These are phyloP conservation scores for Quercus phellos DNA, from an alignment of 331 rosid genomes.

Conservation along the genomic window DNA sequence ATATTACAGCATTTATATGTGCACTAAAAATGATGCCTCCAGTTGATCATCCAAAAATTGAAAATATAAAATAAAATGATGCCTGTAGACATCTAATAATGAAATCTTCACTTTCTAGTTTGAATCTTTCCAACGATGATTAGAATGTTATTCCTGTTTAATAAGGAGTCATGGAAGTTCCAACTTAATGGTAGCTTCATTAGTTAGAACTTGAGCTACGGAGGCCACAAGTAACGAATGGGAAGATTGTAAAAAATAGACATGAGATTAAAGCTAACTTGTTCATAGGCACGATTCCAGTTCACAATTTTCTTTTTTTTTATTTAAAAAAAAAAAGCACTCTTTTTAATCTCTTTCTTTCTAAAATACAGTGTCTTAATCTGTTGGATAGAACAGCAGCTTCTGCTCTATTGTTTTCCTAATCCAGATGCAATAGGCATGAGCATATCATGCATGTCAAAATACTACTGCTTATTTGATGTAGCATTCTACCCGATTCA, in stretches of 20 bases:
- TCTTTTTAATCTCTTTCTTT: not conserved
- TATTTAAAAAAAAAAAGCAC: not conserved
- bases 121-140: not conserved
- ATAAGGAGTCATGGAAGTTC: slow-evolving; percentile 2
- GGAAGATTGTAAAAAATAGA: not conserved
- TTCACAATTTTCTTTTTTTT: not conserved
- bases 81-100: not conserved
- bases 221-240: not conserved
- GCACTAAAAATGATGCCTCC: not conserved
- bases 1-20: not conserved
- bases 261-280: not conserved
- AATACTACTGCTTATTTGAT: not conserved
- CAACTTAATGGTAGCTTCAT: not conserved
- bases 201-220: not conserved
- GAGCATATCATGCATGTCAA: not conserved
- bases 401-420: not conserved
- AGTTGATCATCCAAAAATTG: not conserved
- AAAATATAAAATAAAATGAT: not conserved
- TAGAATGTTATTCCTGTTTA: not conserved
- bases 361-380: not conserved
- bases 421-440: not conserved
- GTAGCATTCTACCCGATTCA: not conserved
- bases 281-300: not conserved
- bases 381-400: not conserved
- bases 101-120: not conserved